Evolutionary conservation across 176 grass and related monocot genomes (phyloP).

Genomic region (Aegilops bicornis): DNA sequence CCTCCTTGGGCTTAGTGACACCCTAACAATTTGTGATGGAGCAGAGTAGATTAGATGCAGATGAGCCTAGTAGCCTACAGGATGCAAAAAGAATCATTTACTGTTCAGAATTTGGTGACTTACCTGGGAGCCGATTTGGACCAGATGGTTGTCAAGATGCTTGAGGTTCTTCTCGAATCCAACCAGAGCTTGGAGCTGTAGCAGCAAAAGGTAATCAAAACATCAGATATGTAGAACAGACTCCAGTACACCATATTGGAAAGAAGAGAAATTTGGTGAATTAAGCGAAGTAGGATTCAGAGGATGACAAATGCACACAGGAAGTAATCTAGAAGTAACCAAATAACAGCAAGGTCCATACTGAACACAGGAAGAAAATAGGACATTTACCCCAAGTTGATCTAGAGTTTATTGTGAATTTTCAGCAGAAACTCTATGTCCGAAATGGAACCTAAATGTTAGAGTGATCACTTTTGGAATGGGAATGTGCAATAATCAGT

Average conservation of each 20-base stretch:
- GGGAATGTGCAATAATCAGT: background rate
- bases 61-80: background rate
- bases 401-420: background rate
- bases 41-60: background rate
- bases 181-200: constrained; percentile 92
- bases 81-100: background rate
- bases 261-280: constrained; percentile 10
- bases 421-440: background rate
- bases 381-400: background rate
- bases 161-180: constrained; percentile 91
- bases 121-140: constrained; percentile 90
- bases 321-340: background rate
- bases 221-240: background rate
- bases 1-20: constrained; percentile 87
- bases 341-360: background rate
- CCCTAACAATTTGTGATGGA: constrained; percentile 42
- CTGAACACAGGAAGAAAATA: background rate
- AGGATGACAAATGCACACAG: background rate
- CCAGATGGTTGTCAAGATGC: constrained; percentile 83
- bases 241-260: background rate
- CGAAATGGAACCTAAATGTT: background rate
- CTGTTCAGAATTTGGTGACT: background rate
- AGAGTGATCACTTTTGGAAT: background rate
- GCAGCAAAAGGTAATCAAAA: constrained; percentile 1
- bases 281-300: background rate